Evolutionary conservation across 371 early-diverging fungal species (phyloP), one percentile per base, ranked within the genome.

Genomic region (Mortierella sp.): DNA sequence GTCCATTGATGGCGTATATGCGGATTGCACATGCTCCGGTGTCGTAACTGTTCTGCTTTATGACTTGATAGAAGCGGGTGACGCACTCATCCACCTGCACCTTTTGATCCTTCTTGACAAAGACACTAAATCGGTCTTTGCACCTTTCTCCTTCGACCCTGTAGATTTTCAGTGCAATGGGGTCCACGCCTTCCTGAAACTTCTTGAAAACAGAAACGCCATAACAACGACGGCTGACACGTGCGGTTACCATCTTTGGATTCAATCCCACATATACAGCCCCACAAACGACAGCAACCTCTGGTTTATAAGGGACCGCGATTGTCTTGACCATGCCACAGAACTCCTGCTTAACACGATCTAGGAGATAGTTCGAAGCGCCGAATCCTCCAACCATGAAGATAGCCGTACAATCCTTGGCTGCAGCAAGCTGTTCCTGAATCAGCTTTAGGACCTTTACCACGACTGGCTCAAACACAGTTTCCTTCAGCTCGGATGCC

Each of bases 381-480:
- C 91, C 90, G 82, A 91, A 90, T 14, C 90, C 91, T 16, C 91
- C 91, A 16, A 90, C 90, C 72, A 91, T 78, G 55, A 90, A 91
- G 50, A 90, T 88, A 2, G 89, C 83, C 10, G 82, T 72, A 10
- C 83, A 90, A 40, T 78, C 14, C 61, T 77, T 77, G 44, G 79
- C 79, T 19, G 9, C 34, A 31, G 46, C 40, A 21, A 91, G 71
- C 59, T 91, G 91, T n/a, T 74, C 76, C 48, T 81, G 75, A 48
- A 91, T 89, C 46, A 90, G 82, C 5, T 74, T 54, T 21, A 92
- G 51, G 73, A 93, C 91, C 69, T 88, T 74, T 13, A 78, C 51
- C 16, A 92, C 81, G 5, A 92, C 89, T 26, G 92, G 91, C 51
- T 92, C 92, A 83, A 93, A 93, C 0, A 82, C 79, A 34, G 16